Base-by-base conservation (phyloP, 768 basidiomycete genomes). In the Favolaschia claudopus region DNA sequence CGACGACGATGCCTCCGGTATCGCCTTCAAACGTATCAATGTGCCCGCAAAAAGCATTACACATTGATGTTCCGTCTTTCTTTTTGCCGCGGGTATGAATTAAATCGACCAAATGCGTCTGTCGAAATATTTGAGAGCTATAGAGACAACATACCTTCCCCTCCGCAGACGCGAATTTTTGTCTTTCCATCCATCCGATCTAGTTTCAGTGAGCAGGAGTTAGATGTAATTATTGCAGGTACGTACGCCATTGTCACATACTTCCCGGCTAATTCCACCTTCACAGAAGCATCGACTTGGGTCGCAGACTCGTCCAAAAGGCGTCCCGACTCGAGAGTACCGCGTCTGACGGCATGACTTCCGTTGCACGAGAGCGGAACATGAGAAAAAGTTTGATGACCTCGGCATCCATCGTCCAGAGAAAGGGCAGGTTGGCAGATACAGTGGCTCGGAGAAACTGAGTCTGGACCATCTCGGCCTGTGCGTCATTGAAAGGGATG, bases 371-470 rank as follows among this genome's bases (percentile, higher is more conserved):
- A 6, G 50, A 45, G 10, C 51, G 42, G 32, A 60, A 60, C 42
- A 60, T 49, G 22, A 50, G 22, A 29, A 62, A 62, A 25, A 62
- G 48, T 24, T 49, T 51, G 40, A 57, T 56, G 14, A 62, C 37
- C 31, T 63, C 57, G 29, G 57, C 57, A 32, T 63, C 22, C 0
- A 47, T 20, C 12, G 43, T 27, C 57, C 56, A 63, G 17, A 31
- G 43, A 34, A 58, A 63, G 14, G 45, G 56, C 22, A 58, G 51
- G 34, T 58, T 63, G 34, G 62, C 57, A 8, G 62, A 63, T 29
- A 63, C 42, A n/a, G 57, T 59, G 12, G 62, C 57, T 4, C 39
- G 55, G 5, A 56, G 32, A 24, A 62, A 62, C 24, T 62, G 55
- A 24, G 43, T 45, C 8, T 50, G 3, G 8, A 62, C 39, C 2